Percentiles rank a stretch among this genome's conserved stretches.
These are phyloP conservation scores for Zygoascus sp. DNA, from an alignment of 1,139 yeast genomes.

Conservation along the genomic window DNA sequence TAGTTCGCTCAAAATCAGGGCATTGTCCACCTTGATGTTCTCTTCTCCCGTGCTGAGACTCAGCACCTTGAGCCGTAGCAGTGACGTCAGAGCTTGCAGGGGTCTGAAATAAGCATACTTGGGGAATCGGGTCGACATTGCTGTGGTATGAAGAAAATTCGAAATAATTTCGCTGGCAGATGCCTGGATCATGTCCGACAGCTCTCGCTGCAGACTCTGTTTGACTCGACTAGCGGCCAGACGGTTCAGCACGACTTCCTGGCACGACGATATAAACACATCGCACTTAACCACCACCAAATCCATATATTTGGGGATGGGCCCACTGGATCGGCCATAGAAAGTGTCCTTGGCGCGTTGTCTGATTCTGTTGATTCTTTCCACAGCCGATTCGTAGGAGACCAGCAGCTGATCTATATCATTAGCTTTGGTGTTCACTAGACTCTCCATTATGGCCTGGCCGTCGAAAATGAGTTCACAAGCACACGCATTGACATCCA, in stretches of 20 bases:
- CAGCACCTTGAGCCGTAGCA: constrained; percentile 21
- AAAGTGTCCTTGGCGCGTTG: not conserved
- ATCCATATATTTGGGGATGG: not conserved
- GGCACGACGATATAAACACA: constrained; percentile 4
- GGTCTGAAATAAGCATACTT: constrained; percentile 54
- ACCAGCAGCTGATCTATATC: not conserved
- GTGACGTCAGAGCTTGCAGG: constrained; percentile 46
- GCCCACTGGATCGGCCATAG: not conserved
- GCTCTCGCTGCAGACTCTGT: constrained; percentile 4
- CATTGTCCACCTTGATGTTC: not conserved
- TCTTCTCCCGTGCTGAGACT: not conserved
- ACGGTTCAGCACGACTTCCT: constrained; percentile 11
- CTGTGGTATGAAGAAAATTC: constrained; percentile 42
- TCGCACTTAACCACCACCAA: constrained; percentile 41
- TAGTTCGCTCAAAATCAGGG: not conserved
- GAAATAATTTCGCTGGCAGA: constrained; percentile 32
- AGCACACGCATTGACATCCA: not conserved
- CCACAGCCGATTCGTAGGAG: not conserved
- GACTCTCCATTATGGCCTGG: not conserved
- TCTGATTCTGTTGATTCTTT: not conserved
- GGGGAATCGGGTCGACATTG: constrained; percentile 43
- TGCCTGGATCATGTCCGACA: constrained; percentile 8
- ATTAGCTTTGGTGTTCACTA: not conserved
- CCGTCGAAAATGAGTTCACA: not conserved
- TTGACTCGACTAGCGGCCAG: constrained; percentile 10